Evolutionary conservation across 2,329 filamentous ascomycete species (phyloP).

Genomic region (Pseudodiploospora longispora): DNA sequence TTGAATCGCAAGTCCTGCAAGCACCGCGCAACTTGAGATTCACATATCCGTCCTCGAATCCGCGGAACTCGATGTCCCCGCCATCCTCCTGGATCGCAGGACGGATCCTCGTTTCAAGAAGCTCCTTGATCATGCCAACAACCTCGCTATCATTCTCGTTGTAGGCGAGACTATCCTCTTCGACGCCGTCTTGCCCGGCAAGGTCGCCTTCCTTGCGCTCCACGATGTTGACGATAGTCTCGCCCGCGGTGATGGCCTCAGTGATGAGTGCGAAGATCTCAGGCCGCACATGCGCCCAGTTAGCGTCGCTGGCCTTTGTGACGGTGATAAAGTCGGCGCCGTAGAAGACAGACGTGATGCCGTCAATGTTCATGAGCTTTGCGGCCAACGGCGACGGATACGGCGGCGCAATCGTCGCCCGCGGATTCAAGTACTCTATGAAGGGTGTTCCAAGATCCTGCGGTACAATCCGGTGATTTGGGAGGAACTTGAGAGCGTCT

Average conservation of each 20-base stretch:
- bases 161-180: slow-evolving; percentile 68
- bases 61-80: slow-evolving; percentile 91
- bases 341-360: slow-evolving; percentile 91
- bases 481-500: slow-evolving; percentile 95
- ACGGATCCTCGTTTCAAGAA: slow-evolving; percentile 88
- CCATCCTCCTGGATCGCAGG: slow-evolving; percentile 97
- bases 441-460: slow-evolving; percentile 64
- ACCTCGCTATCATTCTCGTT: slow-evolving; percentile 90
- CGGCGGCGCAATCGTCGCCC: slow-evolving; percentile 79
- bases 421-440: slow-evolving; percentile 85
- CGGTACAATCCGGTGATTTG: slow-evolving; percentile 80
- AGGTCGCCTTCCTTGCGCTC: slow-evolving; percentile 50
- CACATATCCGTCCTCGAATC: slow-evolving; percentile 79
- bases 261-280: slow-evolving; percentile 95
- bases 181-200: slow-evolving; percentile 21
- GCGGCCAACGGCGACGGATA: slow-evolving; percentile 87
- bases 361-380: slow-evolving; percentile 86
- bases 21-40: slow-evolving; percentile 81
- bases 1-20: slow-evolving; percentile 92
- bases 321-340: slow-evolving; percentile 95
- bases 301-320: slow-evolving; percentile 77
- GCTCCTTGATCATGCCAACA: slow-evolving; percentile 96
- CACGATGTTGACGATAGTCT: slow-evolving; percentile 67
- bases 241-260: slow-evolving; percentile 77
- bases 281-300: slow-evolving; percentile 92